Evolutionary conservation across 2,329 filamentous ascomycete genomes (phyloP).

Genomic region (Ceratocystis lukuohia): DNA sequence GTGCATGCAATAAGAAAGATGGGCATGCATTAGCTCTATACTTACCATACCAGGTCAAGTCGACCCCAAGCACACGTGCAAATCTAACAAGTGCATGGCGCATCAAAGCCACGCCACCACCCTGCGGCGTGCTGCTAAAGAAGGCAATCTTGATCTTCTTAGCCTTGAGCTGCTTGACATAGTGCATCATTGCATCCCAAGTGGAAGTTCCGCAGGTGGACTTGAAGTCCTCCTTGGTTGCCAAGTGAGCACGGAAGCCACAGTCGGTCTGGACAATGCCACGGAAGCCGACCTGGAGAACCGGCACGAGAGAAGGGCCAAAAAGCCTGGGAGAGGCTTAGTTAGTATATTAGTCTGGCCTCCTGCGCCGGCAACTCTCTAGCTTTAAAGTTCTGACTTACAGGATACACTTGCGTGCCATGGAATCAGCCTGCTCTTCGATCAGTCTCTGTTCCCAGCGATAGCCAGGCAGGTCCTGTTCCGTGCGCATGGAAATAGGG

Average conservation of each 20-base stretch:
- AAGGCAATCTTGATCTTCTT: slow-evolving; percentile 59
- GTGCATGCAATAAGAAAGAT: not conserved
- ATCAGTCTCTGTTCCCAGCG: slow-evolving; percentile 46
- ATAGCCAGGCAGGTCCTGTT: slow-evolving; percentile 32
- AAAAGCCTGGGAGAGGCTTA: slow-evolving; percentile 43
- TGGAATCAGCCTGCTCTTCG: slow-evolving; percentile 70
- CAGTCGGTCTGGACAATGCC: slow-evolving; percentile 60
- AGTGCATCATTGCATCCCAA: slow-evolving; percentile 52
- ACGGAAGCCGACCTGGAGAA: slow-evolving; percentile 52
- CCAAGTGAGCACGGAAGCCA: slow-evolving; percentile 48
- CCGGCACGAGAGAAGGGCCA: slow-evolving; percentile 56
- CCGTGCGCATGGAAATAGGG: slow-evolving; percentile 48
- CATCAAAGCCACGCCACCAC: slow-evolving; percentile 74
- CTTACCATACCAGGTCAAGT: slow-evolving; percentile 58
- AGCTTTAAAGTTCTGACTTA: slow-evolving; percentile 29
- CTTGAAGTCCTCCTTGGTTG: slow-evolving; percentile 42
- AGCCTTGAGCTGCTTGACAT: slow-evolving; percentile 46
- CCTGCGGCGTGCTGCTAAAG: slow-evolving; percentile 68
- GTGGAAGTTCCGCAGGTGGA: slow-evolving; percentile 47
- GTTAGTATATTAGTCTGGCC: not conserved
- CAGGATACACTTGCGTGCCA: slow-evolving; percentile 67
- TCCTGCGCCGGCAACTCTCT: not conserved
- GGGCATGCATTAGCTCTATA: slow-evolving; percentile 15
- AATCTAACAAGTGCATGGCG: slow-evolving; percentile 64
- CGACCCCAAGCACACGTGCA: slow-evolving; percentile 49